These are phyloP conservation scores for Colletotrichum gloeosporioides DNA, from an alignment of 2,329 filamentous ascomycete genomes.

Conservation along the genomic window DNA sequence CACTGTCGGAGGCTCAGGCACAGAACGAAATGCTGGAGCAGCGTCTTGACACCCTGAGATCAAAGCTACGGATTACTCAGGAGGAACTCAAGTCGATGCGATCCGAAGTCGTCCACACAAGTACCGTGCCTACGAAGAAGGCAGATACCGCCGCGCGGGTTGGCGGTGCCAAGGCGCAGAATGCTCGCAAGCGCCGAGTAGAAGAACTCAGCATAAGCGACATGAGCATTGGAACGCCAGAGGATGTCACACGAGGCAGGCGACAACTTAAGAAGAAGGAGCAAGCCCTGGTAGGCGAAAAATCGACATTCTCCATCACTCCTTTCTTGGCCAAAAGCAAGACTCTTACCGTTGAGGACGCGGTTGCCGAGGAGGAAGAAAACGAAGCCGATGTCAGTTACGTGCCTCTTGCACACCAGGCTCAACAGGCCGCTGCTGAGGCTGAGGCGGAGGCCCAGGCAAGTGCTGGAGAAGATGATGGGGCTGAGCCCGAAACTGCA, in stretches of 20 bases:
- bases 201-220: constrained; percentile 52
- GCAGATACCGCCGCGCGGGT: not conserved
- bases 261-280: constrained; percentile 62
- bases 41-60: constrained; percentile 71
- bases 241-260: constrained; percentile 45
- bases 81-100: constrained; percentile 70
- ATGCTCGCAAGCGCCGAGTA: constrained; percentile 49
- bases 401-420: constrained; percentile 10
- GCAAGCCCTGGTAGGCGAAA: constrained; percentile 74
- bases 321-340: constrained; percentile 85
- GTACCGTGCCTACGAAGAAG: constrained; percentile 23
- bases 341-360: constrained; percentile 44
- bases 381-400: constrained; percentile 21
- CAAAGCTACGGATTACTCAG: constrained; percentile 73
- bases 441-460: constrained; percentile 6
- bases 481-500: not conserved
- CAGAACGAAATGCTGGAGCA: constrained; percentile 71
- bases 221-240: constrained; percentile 51
- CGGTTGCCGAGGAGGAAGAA: constrained; percentile 40
- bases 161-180: constrained; percentile 29
- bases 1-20: constrained; percentile 64
- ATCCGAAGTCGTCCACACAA: constrained; percentile 42
- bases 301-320: constrained; percentile 92
- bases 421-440: not conserved
- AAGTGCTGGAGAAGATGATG: not conserved